These are phyloP conservation scores for Rhododendron kiyosumense DNA, from an alignment of 148 eudicot genomes.

Conservation along the genomic window DNA sequence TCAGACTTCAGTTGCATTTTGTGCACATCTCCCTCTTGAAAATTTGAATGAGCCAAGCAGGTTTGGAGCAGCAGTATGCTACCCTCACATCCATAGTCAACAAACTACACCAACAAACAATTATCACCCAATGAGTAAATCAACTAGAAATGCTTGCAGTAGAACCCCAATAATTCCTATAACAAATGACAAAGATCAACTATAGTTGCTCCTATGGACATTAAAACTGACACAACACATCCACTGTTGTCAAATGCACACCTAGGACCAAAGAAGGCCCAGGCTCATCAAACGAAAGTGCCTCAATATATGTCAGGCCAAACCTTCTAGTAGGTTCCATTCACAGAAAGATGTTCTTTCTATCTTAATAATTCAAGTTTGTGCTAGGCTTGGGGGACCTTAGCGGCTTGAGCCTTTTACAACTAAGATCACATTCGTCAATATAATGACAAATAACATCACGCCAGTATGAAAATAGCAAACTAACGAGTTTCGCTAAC, in stretches of 20 bases:
- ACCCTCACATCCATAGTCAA: conserved; percentile 12
- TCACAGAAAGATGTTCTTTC: not conserved
- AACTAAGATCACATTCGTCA: not conserved
- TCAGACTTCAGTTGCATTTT: conserved; percentile 6
- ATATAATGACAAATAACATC: not conserved
- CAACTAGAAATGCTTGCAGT: not conserved
- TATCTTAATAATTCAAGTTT: not conserved
- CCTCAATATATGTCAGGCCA: not conserved
- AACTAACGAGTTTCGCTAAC: not conserved
- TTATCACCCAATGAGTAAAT: not conserved
- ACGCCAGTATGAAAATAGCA: not conserved
- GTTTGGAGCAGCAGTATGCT: conserved; percentile 16
- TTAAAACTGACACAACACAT: not conserved
- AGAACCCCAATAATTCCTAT: not conserved
- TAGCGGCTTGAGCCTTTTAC: not conserved
- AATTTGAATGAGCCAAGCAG: conserved; percentile 12
- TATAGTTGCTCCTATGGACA: not conserved
- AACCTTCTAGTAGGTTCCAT: not conserved
- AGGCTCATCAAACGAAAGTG: not conserved
- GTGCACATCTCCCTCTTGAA: not conserved
- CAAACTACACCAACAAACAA: conserved; percentile 1
- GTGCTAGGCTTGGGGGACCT: not conserved
- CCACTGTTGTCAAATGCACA: not conserved
- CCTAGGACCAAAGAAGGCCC: not conserved
- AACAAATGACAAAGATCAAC: not conserved